Conservation (phyloP, 108 stramenopile genomes). For the Fistulifera solaris region DNA sequence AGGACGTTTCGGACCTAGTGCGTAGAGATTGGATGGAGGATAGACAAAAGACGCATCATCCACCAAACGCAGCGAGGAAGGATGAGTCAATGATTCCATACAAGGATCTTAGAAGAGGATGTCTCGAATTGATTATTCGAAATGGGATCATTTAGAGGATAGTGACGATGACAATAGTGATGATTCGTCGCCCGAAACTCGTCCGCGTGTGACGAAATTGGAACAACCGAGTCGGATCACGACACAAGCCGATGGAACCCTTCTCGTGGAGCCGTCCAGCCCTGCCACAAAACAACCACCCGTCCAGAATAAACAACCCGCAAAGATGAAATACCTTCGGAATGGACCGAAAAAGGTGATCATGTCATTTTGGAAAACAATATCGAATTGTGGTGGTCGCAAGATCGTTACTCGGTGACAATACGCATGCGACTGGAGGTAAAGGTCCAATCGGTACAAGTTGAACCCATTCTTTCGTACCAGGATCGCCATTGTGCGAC, state of each 20-base stretch:
- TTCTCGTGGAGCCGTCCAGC: no score
- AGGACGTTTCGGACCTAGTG: no score
- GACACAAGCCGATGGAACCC: no score
- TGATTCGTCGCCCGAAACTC: background rate
- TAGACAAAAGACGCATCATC: no score
- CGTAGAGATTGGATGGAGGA: no score
- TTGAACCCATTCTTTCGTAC: slow-evolving; percentile 17
- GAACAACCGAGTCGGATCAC: slow-evolving; percentile 26
- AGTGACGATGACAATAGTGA: slow-evolving; percentile 11
- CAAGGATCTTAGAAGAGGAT: no score
- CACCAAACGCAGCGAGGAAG: no score
- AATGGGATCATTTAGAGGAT: slow-evolving; percentile 41
- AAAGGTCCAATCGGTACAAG: slow-evolving; percentile 7
- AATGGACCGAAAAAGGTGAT: slow-evolving; percentile 22
- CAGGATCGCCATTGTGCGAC: slow-evolving; percentile 22
- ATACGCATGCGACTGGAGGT: slow-evolving; percentile 21
- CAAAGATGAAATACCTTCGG: background rate
- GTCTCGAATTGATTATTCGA: slow-evolving; percentile 34
- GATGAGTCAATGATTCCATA: no score
- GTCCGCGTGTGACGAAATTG: slow-evolving; percentile 27
- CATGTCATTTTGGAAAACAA: background rate
- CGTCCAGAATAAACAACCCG: no score
- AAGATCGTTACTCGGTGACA: slow-evolving; percentile 33
- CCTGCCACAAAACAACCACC: background rate
- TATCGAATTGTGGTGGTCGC: slow-evolving; percentile 26